Base-by-base conservation (phyloP, 169 alveolate genomes). In the Plasmodium berghei region DNA sequence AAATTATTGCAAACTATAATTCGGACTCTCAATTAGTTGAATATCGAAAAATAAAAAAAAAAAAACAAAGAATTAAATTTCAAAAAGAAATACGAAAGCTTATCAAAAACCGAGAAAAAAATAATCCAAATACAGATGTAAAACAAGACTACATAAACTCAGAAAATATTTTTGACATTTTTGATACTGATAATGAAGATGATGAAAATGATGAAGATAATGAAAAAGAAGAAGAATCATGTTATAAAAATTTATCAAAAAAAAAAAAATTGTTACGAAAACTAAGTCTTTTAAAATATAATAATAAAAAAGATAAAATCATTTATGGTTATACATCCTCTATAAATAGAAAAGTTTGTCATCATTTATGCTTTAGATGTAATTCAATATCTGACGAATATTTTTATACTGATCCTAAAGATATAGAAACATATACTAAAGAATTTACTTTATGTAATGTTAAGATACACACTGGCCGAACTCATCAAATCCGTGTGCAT, bases 401-500 rank as follows among this genome's bases (percentile, higher is more conserved):
- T 63, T 87, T 87, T 49, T 18, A 66, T 5, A 73, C 80, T 9
- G 80, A 63, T 66, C 55, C 69, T 0, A 61, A 73, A 89, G 91
- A 89, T 28, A 91, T 89, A 26, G 90, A 86, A 59, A 56, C 59
- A 46, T 88, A 92, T 55, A 85, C 92, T 28, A 90, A 88, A 71
- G 94, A 90, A 42, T 93, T 93, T 72, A 83, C 93, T 52, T 72
- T 93, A 67, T 93, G 95, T 72, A 66, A 90, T 40, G 94, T 89
- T 20, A 73, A 90, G 14, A 93, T 93, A 6, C 94, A 90, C 40
- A 93, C 95, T 9, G 95, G 95, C 18, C 54, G 95, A 63, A 93
- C 95, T 1, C 95, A 93, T 61, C 95, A 93, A 73, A 93, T 93
- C 40, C 80, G 95, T 26, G 95, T 93, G 0, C 95, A 93, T 90